A percentile compares a stretch with the other conserved stretches of the same genome.
These are phyloP conservation scores for Simplicillium aogashimaense DNA, from an alignment of 2,329 filamentous ascomycete species.

Conservation along the genomic window DNA sequence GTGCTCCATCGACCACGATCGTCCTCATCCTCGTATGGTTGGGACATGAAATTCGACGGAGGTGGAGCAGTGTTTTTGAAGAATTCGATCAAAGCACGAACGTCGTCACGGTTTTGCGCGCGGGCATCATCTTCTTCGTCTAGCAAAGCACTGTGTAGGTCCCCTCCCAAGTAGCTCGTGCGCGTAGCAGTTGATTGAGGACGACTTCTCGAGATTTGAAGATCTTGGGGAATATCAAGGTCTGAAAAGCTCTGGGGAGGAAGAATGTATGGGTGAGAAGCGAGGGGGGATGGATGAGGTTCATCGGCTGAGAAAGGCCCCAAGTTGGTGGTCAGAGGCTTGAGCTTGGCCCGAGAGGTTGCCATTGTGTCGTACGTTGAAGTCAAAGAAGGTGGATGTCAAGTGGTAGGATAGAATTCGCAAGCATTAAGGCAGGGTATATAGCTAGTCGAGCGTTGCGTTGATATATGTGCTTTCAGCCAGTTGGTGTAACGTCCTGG, in stretches of 20 bases:
- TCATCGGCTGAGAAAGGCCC: neutral
- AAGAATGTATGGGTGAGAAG: conserved; percentile 6
- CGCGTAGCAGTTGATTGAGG: conserved; percentile 2
- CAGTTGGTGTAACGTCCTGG: no score
- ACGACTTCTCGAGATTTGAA: conserved; percentile 1
- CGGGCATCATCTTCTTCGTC: neutral
- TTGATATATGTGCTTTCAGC: no score
- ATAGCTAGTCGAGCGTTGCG: no score
- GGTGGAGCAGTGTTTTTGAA: conserved; percentile 38
- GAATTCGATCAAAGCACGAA: conserved; percentile 34
- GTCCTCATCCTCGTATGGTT: conserved; percentile 20
- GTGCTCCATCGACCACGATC: conserved; percentile 29
- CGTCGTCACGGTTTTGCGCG: conserved; percentile 13
- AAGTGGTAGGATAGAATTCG: no score
- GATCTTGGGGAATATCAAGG: conserved; percentile 3
- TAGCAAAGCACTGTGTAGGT: conserved; percentile 2
- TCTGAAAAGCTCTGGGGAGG: conserved; percentile 3
- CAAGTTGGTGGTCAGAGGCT: neutral
- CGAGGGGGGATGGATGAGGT: conserved; percentile 5
- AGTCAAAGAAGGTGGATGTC: no score
- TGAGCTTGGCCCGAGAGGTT: neutral
- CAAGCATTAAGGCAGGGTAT: no score
- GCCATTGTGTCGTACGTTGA: no score
- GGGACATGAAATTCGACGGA: conserved; percentile 38
- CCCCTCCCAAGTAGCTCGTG: conserved; percentile 7